Conservation (phyloP, 2,329 filamentous ascomycete species). For the Colletotrichum sp. region DNA sequence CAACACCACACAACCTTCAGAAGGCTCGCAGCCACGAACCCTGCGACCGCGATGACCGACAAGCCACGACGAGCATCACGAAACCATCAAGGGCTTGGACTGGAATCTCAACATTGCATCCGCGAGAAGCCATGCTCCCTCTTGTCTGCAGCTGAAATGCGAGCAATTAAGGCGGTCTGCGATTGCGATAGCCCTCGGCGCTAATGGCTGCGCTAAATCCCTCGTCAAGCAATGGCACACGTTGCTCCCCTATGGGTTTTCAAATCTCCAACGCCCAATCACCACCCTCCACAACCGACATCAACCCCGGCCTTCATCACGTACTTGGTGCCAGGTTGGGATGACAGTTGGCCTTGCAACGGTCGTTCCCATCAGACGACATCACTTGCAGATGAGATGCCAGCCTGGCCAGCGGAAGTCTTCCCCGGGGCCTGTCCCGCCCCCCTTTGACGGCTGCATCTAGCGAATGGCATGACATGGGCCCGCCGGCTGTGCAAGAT, state of each 20-base stretch:
- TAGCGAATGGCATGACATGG: neutral
- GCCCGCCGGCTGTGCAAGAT: neutral
- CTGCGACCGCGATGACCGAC: neutral
- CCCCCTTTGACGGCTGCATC: neutral
- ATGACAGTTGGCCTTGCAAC: conserved; percentile 11
- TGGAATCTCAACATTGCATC: conserved; percentile 6
- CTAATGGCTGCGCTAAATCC: conserved; percentile 2
- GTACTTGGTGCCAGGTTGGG: neutral
- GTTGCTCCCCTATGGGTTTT: neutral
- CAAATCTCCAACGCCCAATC: conserved; percentile 7
- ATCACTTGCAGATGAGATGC: conserved; percentile 13
- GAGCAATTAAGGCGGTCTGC: neutral
- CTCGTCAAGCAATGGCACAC: conserved; percentile 15
- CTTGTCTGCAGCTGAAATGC: conserved; percentile 4
- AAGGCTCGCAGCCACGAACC: neutral
- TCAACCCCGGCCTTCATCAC: neutral
- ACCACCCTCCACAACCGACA: neutral
- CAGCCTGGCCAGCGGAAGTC: conserved; percentile 12
- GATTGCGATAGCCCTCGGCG: neutral
- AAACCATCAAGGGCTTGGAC: neutral
- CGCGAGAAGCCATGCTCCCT: conserved; percentile 1
- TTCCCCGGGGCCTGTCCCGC: conserved; percentile 17
- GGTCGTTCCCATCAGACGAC: conserved; percentile 9
- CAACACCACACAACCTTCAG: conserved; percentile 9
- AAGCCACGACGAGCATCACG: neutral